phyloP scores from a whole-genome alignment of 2,329 filamentous ascomycete species.

The Lasiodiplodia citricola region DNA sequence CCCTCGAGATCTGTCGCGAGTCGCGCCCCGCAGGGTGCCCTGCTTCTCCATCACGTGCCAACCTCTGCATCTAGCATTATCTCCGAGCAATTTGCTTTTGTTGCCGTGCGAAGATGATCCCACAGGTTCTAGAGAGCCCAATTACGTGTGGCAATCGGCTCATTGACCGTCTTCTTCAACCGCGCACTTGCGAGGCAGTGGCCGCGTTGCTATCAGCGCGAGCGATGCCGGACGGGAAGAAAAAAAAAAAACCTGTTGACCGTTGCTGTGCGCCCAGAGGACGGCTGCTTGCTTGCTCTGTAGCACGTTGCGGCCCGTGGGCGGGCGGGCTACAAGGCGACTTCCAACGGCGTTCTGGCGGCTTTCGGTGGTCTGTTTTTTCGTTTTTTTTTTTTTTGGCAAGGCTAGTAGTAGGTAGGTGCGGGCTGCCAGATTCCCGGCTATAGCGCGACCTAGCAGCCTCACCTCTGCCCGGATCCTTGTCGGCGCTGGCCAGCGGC shows the following conservation, averaged over 20 bases:
- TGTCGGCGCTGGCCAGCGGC: conserved; percentile 5
- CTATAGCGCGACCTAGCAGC: neutral
- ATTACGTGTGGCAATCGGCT: conserved; percentile 14
- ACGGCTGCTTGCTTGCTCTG: neutral
- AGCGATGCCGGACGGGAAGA: neutral
- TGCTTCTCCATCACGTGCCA: conserved; percentile 8
- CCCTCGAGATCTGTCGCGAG: conserved; percentile 13
- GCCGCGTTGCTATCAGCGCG: neutral
- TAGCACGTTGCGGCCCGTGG: conserved; percentile 21
- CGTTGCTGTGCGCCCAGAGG: conserved; percentile 8
- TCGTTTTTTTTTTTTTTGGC: conserved; percentile 10
- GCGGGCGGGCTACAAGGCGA: neutral
- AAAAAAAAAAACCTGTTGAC: conserved; percentile 17
- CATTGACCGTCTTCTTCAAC: conserved; percentile 3
- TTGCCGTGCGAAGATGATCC: conserved; percentile 15
- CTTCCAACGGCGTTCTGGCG: conserved; percentile 20
- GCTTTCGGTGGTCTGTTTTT: neutral
- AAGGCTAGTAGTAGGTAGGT: neutral
- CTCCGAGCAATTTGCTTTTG: conserved; percentile 25
- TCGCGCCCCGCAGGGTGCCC: conserved; percentile 20
- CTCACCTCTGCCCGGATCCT: neutral
- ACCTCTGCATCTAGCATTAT: neutral
- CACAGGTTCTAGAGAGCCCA: neutral
- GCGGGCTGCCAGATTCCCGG: conserved; percentile 10
- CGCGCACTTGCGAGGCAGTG: neutral